Conservation (phyloP, 2,329 filamentous ascomycete genomes). For the Sclerotinia sclerotiorum region DNA sequence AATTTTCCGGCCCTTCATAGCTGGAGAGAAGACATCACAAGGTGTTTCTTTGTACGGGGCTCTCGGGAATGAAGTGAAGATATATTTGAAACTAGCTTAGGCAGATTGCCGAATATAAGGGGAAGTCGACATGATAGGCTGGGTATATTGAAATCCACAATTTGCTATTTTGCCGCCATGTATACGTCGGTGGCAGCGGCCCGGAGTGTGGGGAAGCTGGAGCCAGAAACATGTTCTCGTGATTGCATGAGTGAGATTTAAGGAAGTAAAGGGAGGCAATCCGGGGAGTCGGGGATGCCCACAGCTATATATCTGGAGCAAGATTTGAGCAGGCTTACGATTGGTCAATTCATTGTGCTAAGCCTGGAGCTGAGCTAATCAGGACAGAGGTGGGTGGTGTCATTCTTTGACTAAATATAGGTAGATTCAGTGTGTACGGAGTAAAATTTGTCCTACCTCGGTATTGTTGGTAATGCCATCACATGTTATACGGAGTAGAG, state of each 20-base stretch:
- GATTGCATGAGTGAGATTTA: constrained; percentile 15
- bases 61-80: not conserved
- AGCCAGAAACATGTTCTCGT: constrained; percentile 4
- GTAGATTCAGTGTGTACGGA: no score
- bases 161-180: not conserved
- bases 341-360: not conserved
- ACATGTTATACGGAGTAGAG: no score
- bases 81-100: constrained; percentile 2
- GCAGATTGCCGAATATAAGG: constrained; percentile 18
- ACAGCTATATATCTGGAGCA: constrained; percentile 4
- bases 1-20: constrained; percentile 14
- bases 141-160: constrained; percentile 12
- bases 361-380: not conserved
- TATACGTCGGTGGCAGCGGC: constrained; percentile 20
- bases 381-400: not conserved
- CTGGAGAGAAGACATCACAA: not conserved
- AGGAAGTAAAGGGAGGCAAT: not conserved
- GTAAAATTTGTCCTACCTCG: no score
- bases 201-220: constrained; percentile 16
- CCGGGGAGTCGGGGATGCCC: not conserved
- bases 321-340: no score
- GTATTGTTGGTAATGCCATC: no score
- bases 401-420: not conserved
- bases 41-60: not conserved
- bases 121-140: constrained; percentile 7